Evolutionary conservation across 2,329 filamentous ascomycete species (phyloP).

Genomic region (Colletotrichum sp.): DNA sequence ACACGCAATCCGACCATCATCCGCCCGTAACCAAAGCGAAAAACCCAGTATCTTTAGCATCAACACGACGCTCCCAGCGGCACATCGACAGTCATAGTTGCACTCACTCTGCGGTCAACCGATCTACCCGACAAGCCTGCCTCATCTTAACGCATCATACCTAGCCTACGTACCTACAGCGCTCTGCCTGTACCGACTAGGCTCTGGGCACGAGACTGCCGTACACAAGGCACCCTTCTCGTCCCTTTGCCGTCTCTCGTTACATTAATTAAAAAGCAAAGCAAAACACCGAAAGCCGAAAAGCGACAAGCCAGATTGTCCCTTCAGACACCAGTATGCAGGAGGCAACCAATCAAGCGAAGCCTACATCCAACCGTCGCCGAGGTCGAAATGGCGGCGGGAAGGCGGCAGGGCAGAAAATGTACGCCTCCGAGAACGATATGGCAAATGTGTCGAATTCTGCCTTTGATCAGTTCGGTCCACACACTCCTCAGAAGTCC

Average conservation of each 20-base stretch:
- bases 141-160: background rate
- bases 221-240: background rate
- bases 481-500: conserved; percentile 54
- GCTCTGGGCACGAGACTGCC: background rate
- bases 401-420: conserved; percentile 49
- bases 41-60: background rate
- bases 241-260: background rate
- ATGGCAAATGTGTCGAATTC: conserved; percentile 28
- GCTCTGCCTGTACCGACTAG: background rate
- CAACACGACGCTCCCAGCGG: background rate
- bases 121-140: background rate
- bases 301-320: background rate
- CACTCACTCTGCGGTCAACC: background rate
- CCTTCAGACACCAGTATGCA: conserved; percentile 31
- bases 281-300: background rate
- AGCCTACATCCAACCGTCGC: conserved; percentile 39
- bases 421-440: conserved; percentile 67
- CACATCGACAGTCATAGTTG: background rate
- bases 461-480: conserved; percentile 37
- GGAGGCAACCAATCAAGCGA: conserved; percentile 34
- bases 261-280: background rate
- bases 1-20: background rate
- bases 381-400: conserved; percentile 35
- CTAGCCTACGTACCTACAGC: background rate
- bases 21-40: background rate